Percentiles rank a stretch among this genome's conserved stretches.
Conservation (phyloP, 306 rosid genomes). For the Morella rubra region DNA sequence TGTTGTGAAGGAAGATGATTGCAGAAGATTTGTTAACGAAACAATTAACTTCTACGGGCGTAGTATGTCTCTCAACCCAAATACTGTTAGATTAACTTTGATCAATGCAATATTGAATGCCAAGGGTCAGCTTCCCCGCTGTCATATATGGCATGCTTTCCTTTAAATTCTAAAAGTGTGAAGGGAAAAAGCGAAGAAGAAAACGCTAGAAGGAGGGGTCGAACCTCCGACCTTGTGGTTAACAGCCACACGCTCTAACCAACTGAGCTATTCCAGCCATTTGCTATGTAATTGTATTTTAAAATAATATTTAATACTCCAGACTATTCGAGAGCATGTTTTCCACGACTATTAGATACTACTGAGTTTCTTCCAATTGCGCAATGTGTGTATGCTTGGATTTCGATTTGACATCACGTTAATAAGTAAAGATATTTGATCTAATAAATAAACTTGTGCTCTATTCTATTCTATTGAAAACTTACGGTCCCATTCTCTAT, state of each 20-base stretch:
- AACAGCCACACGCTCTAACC: slow-evolving; percentile 34
- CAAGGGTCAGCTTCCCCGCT: too few relatives aligned
- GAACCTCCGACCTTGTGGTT: slow-evolving; percentile 21
- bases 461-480: background rate
- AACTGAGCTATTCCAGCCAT: slow-evolving; percentile 26
- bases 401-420: background rate
- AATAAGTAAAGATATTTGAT: too few relatives aligned
- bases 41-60: slow-evolving; percentile 53
- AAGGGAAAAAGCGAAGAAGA: background rate
- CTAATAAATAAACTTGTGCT: background rate
- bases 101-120: too few relatives aligned
- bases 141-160: too few relatives aligned
- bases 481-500: background rate
- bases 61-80: slow-evolving; percentile 35
- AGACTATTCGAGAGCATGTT: too few relatives aligned
- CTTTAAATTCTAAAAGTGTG: too few relatives aligned
- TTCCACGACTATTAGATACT: background rate
- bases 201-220: slow-evolving; percentile 6
- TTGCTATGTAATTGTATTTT: background rate
- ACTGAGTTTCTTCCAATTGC: background rate
- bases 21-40: slow-evolving; percentile 64
- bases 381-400: background rate
- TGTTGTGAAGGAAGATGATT: slow-evolving; percentile 91
- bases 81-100: background rate
- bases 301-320: too few relatives aligned